Conservation (phyloP, 208 protist species). For the Acanthamoeba polyphaga region DNA sequence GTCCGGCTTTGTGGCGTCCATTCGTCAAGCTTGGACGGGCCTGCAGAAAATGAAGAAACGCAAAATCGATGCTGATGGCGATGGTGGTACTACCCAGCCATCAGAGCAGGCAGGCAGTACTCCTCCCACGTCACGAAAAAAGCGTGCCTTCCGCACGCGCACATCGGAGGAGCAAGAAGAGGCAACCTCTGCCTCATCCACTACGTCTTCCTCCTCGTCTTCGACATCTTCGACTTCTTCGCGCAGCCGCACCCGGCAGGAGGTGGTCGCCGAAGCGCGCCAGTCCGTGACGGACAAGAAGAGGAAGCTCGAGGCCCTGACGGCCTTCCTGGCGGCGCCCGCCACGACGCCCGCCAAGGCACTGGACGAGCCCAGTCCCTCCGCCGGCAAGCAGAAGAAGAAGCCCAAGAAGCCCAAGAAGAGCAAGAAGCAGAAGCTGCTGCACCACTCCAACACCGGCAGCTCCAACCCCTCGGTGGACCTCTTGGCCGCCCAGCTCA, state of each 20-base stretch:
- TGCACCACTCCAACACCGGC: background rate
- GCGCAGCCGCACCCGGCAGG: background rate
- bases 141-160: background rate
- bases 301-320: constrained; percentile 23
- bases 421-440: background rate
- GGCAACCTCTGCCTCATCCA: background rate
- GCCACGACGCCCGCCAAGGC: background rate
- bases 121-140: background rate
- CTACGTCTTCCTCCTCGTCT: background rate
- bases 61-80: background rate
- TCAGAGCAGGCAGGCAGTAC: background rate
- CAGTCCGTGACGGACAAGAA: background rate
- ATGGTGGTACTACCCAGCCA: background rate
- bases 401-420: constrained; percentile 12
- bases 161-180: background rate
- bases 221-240: background rate
- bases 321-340: background rate
- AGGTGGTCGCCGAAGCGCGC: background rate
- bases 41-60: background rate
- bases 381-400: background rate
- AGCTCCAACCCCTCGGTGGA: background rate
- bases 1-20: background rate
- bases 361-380: background rate
- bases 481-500: background rate
- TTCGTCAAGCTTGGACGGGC: background rate